Conservation (phyloP, 352 stramenopile species). For the Phytophthora boehmeriae region DNA sequence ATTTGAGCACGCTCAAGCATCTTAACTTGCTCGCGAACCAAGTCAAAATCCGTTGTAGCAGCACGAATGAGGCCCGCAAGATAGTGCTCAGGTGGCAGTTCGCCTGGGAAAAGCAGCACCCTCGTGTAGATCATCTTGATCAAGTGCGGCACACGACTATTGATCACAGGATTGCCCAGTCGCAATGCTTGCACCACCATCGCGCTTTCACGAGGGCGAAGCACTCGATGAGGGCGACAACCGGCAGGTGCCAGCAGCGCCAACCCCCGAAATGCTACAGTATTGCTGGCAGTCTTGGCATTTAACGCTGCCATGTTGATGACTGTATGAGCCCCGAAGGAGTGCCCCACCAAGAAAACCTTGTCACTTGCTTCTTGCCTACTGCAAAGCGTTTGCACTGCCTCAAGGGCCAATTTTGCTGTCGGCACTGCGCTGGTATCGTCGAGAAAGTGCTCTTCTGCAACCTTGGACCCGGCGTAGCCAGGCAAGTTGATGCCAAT, state of each 20-base stretch:
- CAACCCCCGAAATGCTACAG: conserved; percentile 34
- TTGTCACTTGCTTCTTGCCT: conserved; percentile 22
- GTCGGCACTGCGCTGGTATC: conserved; percentile 36
- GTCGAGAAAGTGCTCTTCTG: conserved; percentile 34
- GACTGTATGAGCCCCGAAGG: conserved; percentile 55
- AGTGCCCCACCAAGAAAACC: conserved; percentile 57
- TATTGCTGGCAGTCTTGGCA: neutral
- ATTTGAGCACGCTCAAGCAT: conserved; percentile 15
- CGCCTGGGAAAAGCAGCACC: conserved; percentile 35
- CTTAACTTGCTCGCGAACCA: conserved; percentile 41
- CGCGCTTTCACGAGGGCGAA: conserved; percentile 38
- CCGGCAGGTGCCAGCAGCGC: conserved; percentile 48
- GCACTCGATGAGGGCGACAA: conserved; percentile 48
- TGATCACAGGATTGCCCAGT: conserved; percentile 23
- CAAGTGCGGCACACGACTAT: conserved; percentile 9
- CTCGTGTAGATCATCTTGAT: conserved; percentile 50
- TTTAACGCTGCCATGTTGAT: conserved; percentile 55
- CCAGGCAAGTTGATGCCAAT: conserved; percentile 64
- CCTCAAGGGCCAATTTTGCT: conserved; percentile 38
- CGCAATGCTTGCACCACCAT: conserved; percentile 37
- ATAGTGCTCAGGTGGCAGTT: conserved; percentile 37
- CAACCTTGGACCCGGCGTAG: conserved; percentile 41
- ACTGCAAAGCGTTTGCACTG: conserved; percentile 32
- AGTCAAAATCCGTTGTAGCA: conserved; percentile 48
- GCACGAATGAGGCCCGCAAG: conserved; percentile 46